A percentile compares a stretch with the other conserved stretches of the same genome.
These are phyloP conservation scores for Phytophthora pistaciae DNA, from an alignment of 352 stramenopile species.

Conservation along the genomic window DNA sequence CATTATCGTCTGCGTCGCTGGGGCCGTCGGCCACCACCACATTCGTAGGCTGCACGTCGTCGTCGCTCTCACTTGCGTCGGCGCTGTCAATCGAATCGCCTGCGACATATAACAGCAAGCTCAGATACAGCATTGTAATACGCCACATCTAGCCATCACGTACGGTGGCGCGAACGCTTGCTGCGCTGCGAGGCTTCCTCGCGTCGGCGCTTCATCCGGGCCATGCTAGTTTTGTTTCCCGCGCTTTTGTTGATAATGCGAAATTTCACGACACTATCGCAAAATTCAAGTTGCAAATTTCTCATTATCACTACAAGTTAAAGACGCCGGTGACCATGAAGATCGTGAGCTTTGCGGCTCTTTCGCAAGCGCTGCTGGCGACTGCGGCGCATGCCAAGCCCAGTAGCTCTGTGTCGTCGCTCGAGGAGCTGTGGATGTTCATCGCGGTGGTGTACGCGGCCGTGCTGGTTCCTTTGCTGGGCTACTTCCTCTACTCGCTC, in stretches of 20 bases:
- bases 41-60: conserved; percentile 34
- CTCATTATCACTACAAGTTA: neutral
- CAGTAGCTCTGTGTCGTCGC: conserved; percentile 26
- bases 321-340: conserved; percentile 9
- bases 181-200: conserved; percentile 33
- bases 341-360: neutral
- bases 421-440: conserved; percentile 35
- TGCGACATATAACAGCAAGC: conserved; percentile 8
- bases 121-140: neutral
- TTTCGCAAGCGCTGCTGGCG: conserved; percentile 12
- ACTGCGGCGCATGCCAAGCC: conserved; percentile 18
- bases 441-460: conserved; percentile 31
- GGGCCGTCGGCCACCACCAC: conserved; percentile 33
- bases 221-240: conserved; percentile 7
- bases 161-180: conserved; percentile 53
- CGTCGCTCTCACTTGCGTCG: conserved; percentile 44
- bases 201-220: conserved; percentile 51
- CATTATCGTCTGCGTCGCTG: conserved; percentile 36
- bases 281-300: neutral
- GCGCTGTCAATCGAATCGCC: conserved; percentile 41
- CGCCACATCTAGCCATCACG: conserved; percentile 8
- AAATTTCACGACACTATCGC: neutral
- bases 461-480: conserved; percentile 26
- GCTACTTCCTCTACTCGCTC: conserved; percentile 29
- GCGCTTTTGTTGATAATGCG: conserved; percentile 19